Percentiles rank a stretch among this genome's conserved stretches.
Conservation (phyloP, 495 filamentous ascomycete species). For the Trichoderma orchidacearum region DNA sequence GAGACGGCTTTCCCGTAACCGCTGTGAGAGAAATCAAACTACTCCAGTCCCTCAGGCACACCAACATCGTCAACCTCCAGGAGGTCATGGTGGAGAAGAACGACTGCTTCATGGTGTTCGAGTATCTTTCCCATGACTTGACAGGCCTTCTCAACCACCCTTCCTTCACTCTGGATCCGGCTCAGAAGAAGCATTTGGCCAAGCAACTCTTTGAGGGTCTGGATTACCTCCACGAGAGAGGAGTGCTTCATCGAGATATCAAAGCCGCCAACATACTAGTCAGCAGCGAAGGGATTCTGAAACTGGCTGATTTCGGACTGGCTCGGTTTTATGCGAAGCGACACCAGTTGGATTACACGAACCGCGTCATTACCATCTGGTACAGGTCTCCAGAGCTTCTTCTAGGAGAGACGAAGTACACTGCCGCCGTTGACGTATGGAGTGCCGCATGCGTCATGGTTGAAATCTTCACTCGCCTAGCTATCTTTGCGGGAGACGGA, state of each 20-base stretch:
- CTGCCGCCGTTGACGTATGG: slow-evolving; percentile 93
- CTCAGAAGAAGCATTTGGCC: slow-evolving; percentile 88
- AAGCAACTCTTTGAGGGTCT: slow-evolving; percentile 90
- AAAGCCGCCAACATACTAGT: slow-evolving; percentile 93
- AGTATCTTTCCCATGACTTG: slow-evolving; percentile 88
- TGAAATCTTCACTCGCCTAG: slow-evolving; percentile 90
- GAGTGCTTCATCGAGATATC: slow-evolving; percentile 91
- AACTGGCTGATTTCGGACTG: slow-evolving; percentile 92
- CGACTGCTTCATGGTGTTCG: slow-evolving; percentile 99
- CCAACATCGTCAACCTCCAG: slow-evolving; percentile 73
- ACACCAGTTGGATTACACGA: slow-evolving; percentile 90
- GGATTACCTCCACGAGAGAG: slow-evolving; percentile 84
- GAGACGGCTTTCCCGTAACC: slow-evolving; percentile 94
- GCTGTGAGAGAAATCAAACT: slow-evolving; percentile 95
- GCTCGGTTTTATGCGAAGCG: slow-evolving; percentile 96
- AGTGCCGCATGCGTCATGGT: slow-evolving; percentile 93
- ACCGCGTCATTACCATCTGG: slow-evolving; percentile 97
- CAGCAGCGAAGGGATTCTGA: slow-evolving; percentile 74
- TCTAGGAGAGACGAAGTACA: slow-evolving; percentile 87
- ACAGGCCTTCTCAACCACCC: slow-evolving; percentile 76
- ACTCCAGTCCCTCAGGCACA: slow-evolving; percentile 82
- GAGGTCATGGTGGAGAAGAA: slow-evolving; percentile 99
- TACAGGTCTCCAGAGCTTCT: slow-evolving; percentile 90
- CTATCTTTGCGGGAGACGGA: slow-evolving; percentile 91
- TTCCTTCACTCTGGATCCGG: slow-evolving; percentile 68